Evolutionary conservation across 148 eudicot genomes (phyloP).

Genomic region (Salicornia ramosissima): DNA sequence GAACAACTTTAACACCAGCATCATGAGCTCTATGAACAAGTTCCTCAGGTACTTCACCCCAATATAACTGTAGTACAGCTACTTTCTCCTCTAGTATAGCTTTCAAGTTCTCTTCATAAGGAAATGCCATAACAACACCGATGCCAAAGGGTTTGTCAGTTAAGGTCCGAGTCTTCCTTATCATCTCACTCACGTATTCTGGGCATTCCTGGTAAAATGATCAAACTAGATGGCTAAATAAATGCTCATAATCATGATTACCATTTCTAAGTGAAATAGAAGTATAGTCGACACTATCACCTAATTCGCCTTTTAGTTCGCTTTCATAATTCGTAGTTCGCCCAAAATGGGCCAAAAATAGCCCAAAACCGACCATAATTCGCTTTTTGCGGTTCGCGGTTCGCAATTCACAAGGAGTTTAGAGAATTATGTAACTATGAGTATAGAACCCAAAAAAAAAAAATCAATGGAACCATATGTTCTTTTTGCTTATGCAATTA

Average conservation of each 20-base stretch:
- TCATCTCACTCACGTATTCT: slow-evolving; percentile 66
- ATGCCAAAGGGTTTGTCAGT: slow-evolving; percentile 88
- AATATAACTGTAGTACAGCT: slow-evolving; percentile 71
- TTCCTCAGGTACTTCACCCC: slow-evolving; percentile 84
- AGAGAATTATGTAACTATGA: no score
- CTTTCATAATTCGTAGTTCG: no score
- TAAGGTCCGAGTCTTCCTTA: slow-evolving; percentile 72
- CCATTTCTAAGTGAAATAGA: neutral
- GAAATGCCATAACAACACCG: slow-evolving; percentile 82
- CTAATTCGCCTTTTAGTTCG: no score
- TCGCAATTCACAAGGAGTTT: no score
- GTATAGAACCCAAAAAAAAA: no score
- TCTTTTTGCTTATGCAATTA: neutral
- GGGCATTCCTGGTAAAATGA: slow-evolving; percentile 64
- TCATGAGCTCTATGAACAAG: slow-evolving; percentile 67
- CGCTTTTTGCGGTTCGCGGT: no score
- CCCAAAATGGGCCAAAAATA: no score
- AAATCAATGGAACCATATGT: neutral
- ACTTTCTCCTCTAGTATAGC: slow-evolving; percentile 84
- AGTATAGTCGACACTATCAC: no score
- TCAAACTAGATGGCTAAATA: neutral
- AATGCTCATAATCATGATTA: neutral
- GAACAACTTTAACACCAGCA: slow-evolving; percentile 88
- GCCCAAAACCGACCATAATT: no score
- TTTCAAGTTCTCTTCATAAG: slow-evolving; percentile 75